These are phyloP conservation scores for Arctium minus DNA, from an alignment of 129 eudicot species.

Conservation along the genomic window DNA sequence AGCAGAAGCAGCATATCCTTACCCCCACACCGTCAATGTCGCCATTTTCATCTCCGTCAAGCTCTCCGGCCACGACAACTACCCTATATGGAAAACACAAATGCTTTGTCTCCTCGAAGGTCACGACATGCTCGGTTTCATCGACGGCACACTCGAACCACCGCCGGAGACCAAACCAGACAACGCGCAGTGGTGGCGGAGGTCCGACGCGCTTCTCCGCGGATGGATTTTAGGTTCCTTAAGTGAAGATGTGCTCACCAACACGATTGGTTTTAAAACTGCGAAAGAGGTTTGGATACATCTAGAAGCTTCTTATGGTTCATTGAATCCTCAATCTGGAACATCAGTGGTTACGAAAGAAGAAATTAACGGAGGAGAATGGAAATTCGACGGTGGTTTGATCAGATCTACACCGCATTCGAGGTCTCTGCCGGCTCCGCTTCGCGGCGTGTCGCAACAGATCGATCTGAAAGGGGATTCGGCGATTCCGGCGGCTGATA, in stretches of 20 bases:
- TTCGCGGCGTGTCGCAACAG: slow-evolving; percentile 30
- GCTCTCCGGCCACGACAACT: slow-evolving; percentile 24
- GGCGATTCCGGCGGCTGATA: slow-evolving; percentile 9
- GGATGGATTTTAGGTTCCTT: slow-evolving; percentile 41
- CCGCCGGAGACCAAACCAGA: neutral
- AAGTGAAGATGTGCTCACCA: slow-evolving; percentile 11
- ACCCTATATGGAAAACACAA: slow-evolving; percentile 26
- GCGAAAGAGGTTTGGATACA: slow-evolving; percentile 28
- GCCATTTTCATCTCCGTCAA: slow-evolving; percentile 26
- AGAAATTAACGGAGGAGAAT: neutral
- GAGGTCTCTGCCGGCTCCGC: slow-evolving; percentile 33
- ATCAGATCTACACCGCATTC: slow-evolving; percentile 30
- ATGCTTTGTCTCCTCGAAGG: slow-evolving; percentile 30
- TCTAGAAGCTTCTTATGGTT: slow-evolving; percentile 10
- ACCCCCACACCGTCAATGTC: slow-evolving; percentile 24
- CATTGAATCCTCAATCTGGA: neutral
- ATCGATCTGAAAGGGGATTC: slow-evolving; percentile 38
- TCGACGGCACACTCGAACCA: slow-evolving; percentile 14
- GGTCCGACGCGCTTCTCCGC: slow-evolving; percentile 33
- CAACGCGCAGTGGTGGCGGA: slow-evolving; percentile 17
- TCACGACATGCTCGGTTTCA: slow-evolving; percentile 33
- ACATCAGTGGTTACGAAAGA: neutral
- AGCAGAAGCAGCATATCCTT: slow-evolving; percentile 12
- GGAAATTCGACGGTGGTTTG: neutral
- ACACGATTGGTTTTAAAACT: neutral